Percentiles rank a stretch among this genome's conserved stretches.
Conservation (phyloP, 2,329 filamentous ascomycete species). For the Rhynchosporium agropyri region DNA sequence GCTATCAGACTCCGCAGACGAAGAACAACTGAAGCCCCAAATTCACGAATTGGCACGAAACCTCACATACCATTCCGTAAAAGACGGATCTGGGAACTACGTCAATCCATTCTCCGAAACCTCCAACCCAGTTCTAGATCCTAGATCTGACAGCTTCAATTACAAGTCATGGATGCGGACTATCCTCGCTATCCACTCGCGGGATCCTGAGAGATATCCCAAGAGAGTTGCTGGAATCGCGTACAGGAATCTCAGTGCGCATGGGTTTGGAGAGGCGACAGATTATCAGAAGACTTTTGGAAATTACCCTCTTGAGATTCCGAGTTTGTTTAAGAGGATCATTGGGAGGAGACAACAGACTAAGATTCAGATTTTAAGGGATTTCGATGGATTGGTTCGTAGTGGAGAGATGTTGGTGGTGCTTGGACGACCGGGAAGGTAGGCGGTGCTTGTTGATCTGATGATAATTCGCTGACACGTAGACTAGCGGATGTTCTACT, state of each 20-base stretch:
- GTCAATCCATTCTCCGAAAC: conserved; percentile 55
- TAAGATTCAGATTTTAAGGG: conserved; percentile 59
- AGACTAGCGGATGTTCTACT: conserved; percentile 61
- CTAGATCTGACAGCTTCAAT: conserved; percentile 55
- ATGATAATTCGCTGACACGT: neutral
- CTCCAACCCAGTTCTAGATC: conserved; percentile 56
- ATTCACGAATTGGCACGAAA: conserved; percentile 35
- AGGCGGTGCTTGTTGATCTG: neutral
- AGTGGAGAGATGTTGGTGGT: conserved; percentile 70
- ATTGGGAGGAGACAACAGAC: conserved; percentile 54
- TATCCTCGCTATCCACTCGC: conserved; percentile 51
- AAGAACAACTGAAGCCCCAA: conserved; percentile 29
- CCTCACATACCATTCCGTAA: conserved; percentile 36
- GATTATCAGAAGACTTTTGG: conserved; percentile 71
- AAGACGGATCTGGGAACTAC: conserved; percentile 30
- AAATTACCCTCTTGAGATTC: conserved; percentile 60
- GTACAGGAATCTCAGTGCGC: conserved; percentile 69
- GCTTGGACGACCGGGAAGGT: conserved; percentile 61
- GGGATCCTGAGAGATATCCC: conserved; percentile 54
- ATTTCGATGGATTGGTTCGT: conserved; percentile 65
- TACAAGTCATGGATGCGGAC: conserved; percentile 62
- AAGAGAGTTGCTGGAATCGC: conserved; percentile 64
- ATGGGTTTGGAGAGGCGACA: conserved; percentile 68
- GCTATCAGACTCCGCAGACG: conserved; percentile 26
- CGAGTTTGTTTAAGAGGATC: conserved; percentile 50